Percentiles rank a stretch among this genome's conserved stretches.
Conservation (phyloP, 192 early-diverging fungal genomes). For the Allomyces macrogynus region DNA sequence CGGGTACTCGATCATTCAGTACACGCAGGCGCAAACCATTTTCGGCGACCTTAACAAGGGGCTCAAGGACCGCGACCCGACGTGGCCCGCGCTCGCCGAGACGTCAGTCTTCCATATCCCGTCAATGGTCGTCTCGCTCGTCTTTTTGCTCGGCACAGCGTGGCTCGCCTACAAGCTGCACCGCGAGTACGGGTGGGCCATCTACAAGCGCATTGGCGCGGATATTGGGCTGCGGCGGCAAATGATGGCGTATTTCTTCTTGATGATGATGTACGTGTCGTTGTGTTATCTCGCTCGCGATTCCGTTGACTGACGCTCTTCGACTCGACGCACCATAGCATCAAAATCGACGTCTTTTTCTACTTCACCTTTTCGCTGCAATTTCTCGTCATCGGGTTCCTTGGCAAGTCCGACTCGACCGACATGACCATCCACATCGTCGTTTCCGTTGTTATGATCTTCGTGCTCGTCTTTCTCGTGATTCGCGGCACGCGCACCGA, state of each 20-base stretch:
- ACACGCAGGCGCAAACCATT: background rate
- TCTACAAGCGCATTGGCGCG: background rate
- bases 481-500: background rate
- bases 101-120: background rate
- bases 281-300: no score
- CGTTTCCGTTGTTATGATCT: background rate
- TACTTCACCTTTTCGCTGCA: background rate
- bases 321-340: background rate
- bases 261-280: background rate
- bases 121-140: background rate
- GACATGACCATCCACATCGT: background rate
- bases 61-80: no score
- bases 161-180: background rate
- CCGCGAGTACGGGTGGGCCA: background rate
- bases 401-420: background rate
- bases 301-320: background rate
- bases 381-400: background rate
- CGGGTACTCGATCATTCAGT: background rate
- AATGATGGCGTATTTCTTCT: background rate
- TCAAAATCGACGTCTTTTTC: background rate
- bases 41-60: background rate
- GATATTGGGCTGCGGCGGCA: background rate
- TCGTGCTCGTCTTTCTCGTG: background rate
- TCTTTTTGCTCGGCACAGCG: background rate
- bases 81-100: no score